These are phyloP conservation scores for Ramalina intermedia DNA, from an alignment of 495 filamentous ascomycete species.

Conservation along the genomic window DNA sequence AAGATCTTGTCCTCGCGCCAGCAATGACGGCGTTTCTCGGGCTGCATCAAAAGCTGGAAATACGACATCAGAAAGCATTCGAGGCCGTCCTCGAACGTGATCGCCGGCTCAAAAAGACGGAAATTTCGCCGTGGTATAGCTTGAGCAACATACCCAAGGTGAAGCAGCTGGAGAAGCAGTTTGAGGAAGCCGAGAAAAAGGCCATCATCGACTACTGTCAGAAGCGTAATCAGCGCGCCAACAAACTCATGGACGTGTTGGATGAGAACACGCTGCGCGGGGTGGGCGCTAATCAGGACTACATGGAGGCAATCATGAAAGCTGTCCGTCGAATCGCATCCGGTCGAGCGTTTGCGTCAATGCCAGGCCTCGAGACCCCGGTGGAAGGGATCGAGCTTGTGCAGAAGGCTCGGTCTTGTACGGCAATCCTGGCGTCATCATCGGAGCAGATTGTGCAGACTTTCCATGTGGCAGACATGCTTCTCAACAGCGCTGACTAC, in stretches of 20 bases:
- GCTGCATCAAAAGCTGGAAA: slow-evolving; percentile 32
- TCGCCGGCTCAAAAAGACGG: slow-evolving; percentile 35
- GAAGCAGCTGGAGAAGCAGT: slow-evolving; percentile 36
- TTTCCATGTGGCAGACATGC: slow-evolving; percentile 33
- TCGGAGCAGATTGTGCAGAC: slow-evolving; percentile 37
- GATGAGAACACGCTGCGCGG: slow-evolving; percentile 38
- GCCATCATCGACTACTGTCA: slow-evolving; percentile 35
- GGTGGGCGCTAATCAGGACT: slow-evolving; percentile 36
- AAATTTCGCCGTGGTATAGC: slow-evolving; percentile 35
- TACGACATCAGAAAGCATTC: slow-evolving; percentile 35
- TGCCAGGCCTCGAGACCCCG: slow-evolving; percentile 19
- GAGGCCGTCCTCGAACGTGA: slow-evolving; percentile 38
- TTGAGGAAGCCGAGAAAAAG: slow-evolving; percentile 37
- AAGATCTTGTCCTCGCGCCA: slow-evolving; percentile 26
- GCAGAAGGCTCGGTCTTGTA: slow-evolving; percentile 30
- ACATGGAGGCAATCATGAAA: slow-evolving; percentile 33
- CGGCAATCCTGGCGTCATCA: slow-evolving; percentile 27
- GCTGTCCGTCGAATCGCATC: slow-evolving; percentile 27
- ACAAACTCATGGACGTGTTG: slow-evolving; percentile 38
- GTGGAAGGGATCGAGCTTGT: slow-evolving; percentile 32
- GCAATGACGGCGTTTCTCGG: slow-evolving; percentile 32
- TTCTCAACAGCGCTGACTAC: slow-evolving; percentile 39
- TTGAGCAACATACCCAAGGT: slow-evolving; percentile 34
- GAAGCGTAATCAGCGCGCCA: slow-evolving; percentile 35
- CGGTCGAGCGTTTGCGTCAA: slow-evolving; percentile 14